Percentiles rank a stretch among this genome's conserved stretches.
Evolutionary conservation across 2,329 filamentous ascomycete genomes (phyloP).

Genomic region (Clathrospora elynae): DNA sequence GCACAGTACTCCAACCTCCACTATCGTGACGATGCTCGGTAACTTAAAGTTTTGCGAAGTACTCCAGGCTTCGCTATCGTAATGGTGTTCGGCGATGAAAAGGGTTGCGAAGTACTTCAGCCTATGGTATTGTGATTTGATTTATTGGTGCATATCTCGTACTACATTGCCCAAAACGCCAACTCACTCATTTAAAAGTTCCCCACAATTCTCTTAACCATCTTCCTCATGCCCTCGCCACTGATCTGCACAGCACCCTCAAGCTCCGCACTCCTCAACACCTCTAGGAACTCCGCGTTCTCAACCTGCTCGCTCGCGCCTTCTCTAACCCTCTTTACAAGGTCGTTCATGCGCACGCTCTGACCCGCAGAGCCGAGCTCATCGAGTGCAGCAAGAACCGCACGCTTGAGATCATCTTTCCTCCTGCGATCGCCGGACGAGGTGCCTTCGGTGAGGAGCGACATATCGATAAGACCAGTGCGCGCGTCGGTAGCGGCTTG

Average conservation of each 20-base stretch:
- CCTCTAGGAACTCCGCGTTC: conserved; percentile 79
- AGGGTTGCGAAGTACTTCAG: no score
- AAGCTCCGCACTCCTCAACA: conserved; percentile 76
- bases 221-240: conserved; percentile 84
- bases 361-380: conserved; percentile 68
- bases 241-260: conserved; percentile 81
- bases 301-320: conserved; percentile 65
- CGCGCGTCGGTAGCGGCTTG: conserved; percentile 94
- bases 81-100: no score
- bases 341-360: conserved; percentile 76
- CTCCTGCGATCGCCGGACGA: conserved; percentile 83
- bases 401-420: conserved; percentile 82
- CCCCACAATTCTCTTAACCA: conserved; percentile 70
- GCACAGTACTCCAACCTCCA: no score
- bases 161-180: no score
- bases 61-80: no score
- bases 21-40: no score
- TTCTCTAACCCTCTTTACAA: conserved; percentile 73
- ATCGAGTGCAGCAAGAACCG: conserved; percentile 75
- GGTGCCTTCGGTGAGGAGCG: conserved; percentile 90
- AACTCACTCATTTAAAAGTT: conserved; percentile 36
- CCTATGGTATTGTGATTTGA: no score
- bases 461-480: conserved; percentile 95
- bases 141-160: no score
- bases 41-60: no score